Base-by-base conservation (phyloP, 2,329 filamentous ascomycete species). In the Teratosphaeria pseudoeucalypti region DNA sequence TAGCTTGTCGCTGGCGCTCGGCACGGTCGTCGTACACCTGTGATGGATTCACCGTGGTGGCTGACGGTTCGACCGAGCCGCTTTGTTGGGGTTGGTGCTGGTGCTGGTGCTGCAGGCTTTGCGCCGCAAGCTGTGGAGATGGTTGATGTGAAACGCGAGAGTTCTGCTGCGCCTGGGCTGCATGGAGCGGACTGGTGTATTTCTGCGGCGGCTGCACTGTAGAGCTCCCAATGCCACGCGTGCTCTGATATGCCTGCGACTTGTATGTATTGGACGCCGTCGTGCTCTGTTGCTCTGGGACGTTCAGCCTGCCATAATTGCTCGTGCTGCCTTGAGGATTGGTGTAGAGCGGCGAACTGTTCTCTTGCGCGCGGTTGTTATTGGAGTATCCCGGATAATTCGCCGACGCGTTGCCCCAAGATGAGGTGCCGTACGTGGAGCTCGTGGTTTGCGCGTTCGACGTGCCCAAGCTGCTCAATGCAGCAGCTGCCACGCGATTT, bases 21-120 rank as follows among this genome's bases (percentile, higher is more conserved):
- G 77, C 77, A 69, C 77, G 81, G 2, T 79, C 78, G 60, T 82
- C 79, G 61, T 82, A 82, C 2, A 82, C 78, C 54, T 79, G 77
- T 54, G 73, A 79, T 2, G 81, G 80, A 66, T 82, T 78, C 23
- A 82, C 78, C 1, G 79, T 82, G 3, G 68, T 74, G 4, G 75
- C 73, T 23, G 71, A 62, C 57, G 74, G 60, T 58, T 68, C 67
- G 7, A 67, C 67, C 16, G 70, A 68, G 12, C 62, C 63, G 58
- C 65, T 68, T 34, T 63, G 57, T 55, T 68, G 68, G 39, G 67
- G 62, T 29, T 62, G 65, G 57, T 53, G 53, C 34, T 32, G 34
- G 55, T 23, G 54, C 26, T 39, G n/a, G 61, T 59, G 63, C 39
- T 56, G 61, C 55, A 60, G 56, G 34, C 59, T 63, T 9, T 58